Evolutionary conservation across 805 yeast genomes (phyloP).

Genomic region (Hanseniaspora meyeri): DNA sequence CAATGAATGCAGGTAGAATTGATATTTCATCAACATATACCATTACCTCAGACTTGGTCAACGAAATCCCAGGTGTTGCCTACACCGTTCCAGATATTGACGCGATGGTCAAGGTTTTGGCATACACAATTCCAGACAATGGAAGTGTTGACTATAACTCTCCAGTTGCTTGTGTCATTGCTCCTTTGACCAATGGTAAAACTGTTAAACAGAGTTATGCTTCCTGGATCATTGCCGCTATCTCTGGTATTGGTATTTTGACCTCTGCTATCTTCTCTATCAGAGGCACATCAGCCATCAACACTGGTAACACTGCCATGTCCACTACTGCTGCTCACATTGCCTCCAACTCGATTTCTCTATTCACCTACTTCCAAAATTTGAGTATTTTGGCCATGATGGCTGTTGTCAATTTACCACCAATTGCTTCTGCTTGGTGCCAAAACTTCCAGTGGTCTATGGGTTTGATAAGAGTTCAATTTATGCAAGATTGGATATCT

Average conservation of each 20-base stretch:
- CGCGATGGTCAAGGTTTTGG: slow-evolving; percentile 70
- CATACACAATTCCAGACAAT: slow-evolving; percentile 40
- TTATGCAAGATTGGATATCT: slow-evolving; percentile 71
- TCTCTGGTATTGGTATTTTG: slow-evolving; percentile 75
- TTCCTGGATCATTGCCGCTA: slow-evolving; percentile 90
- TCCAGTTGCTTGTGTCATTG: slow-evolving; percentile 84
- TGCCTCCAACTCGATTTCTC: slow-evolving; percentile 87
- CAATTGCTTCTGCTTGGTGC: slow-evolving; percentile 96
- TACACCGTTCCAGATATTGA: slow-evolving; percentile 89
- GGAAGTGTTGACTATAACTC: slow-evolving; percentile 21
- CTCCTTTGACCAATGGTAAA: slow-evolving; percentile 71
- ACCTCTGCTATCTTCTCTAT: slow-evolving; percentile 81
- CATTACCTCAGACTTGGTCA: slow-evolving; percentile 32
- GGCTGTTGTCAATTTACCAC: slow-evolving; percentile 87
- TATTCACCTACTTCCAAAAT: slow-evolving; percentile 87
- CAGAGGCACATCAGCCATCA: slow-evolving; percentile 54
- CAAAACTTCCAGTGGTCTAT: slow-evolving; percentile 94
- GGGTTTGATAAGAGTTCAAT: slow-evolving; percentile 67
- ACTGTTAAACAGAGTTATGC: slow-evolving; percentile 89
- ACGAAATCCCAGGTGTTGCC: slow-evolving; percentile 66
- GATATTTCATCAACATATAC: slow-evolving; percentile 46
- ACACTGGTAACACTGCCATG: slow-evolving; percentile 7
- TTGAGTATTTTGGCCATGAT: slow-evolving; percentile 88
- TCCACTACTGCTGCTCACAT: slow-evolving; percentile 83
- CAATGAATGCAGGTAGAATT: slow-evolving; percentile 75